Conservation (phyloP, 2,329 filamentous ascomycete genomes). For the Aspergillus spinulosporus region DNA sequence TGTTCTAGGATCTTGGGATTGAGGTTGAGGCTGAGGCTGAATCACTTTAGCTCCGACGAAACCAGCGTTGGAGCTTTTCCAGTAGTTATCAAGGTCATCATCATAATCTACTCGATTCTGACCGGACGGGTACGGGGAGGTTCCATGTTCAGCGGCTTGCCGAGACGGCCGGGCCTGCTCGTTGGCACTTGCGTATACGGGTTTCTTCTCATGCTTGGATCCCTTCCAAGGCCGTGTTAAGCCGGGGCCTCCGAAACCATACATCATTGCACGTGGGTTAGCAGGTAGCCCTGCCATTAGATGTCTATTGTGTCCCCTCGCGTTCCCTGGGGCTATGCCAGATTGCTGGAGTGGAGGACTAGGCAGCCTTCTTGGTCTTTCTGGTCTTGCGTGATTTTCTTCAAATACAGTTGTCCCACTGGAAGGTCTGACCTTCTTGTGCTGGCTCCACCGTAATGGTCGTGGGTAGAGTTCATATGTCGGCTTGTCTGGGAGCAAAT, state of each 20-base stretch:
- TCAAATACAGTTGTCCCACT: conserved; percentile 42
- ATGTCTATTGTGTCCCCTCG: conserved; percentile 12
- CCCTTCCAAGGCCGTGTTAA: conserved; percentile 15
- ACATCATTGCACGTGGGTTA: conserved; percentile 38
- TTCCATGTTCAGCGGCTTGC: conserved; percentile 9
- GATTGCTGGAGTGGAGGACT: conserved; percentile 17
- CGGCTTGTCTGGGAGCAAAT: conserved; percentile 39
- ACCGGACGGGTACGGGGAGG: conserved; percentile 4
- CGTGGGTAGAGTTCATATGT: conserved; percentile 39
- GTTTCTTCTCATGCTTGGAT: conserved; percentile 16
- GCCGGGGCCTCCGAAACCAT: conserved; percentile 26
- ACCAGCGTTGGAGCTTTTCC: conserved; percentile 15
- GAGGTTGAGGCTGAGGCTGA: conserved; percentile 1
- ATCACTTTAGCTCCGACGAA: conserved; percentile 13
- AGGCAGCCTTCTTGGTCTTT: conserved; percentile 21
- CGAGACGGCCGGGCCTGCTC: conserved; percentile 13
- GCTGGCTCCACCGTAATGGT: conserved; percentile 36
- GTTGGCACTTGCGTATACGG: conserved; percentile 14
- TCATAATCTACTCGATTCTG: conserved; percentile 15
- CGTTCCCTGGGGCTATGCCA: conserved; percentile 6
- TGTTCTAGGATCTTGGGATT: conserved; percentile 11
- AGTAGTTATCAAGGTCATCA: conserved; percentile 19
- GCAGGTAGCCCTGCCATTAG: conserved; percentile 33
- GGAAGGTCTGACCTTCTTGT: conserved; percentile 22
- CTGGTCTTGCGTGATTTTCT: conserved; percentile 34